Base-by-base conservation (phyloP, 2,329 filamentous ascomycete species). In the Beauveria asiatica region DNA sequence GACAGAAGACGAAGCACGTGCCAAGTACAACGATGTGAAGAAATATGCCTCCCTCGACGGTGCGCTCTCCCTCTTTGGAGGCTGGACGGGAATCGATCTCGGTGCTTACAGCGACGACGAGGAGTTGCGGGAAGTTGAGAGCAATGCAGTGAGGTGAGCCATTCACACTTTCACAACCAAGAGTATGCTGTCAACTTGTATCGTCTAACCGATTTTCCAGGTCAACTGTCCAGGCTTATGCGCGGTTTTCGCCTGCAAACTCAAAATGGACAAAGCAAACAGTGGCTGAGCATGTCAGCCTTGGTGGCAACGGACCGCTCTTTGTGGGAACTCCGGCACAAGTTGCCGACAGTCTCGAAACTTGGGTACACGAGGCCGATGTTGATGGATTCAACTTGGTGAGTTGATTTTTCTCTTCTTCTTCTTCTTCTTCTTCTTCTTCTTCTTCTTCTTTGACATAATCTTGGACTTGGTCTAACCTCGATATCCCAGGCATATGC, bases 51-150 rank as follows among this genome's bases (percentile, higher is more conserved):
- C 80, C 2, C 76, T 80, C 39, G 85, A 87, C 58, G 85, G 84
- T 3, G 84, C 84, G 0, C 68, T 87, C 53, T 83, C 84, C 0
- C 70, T 88, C 2, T 88, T 88, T 64, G 83, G 85, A 2, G 85
- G 85, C 0, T 87, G 84, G 83, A 86, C 84, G 0, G 85, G 85
- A 0, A 85, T 87, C 54, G 83, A 88, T 67, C 72, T 88, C 25
- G 75, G 77, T 10, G 73, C 78, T 46, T 87, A 86, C 64, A 79
- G 74, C 0, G 83, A 87, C 30, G 84, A 87, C 44, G 79, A 87
- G 66, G 85, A 87, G 67, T 71, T 88, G 57, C 73, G 83, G 13
- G 74, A 82, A 57, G 82, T 86, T 17, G 78, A 84, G 68, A 80
- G 79, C 62, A 83, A 86, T 68, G 83, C 82, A 0, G 83, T 85